Conservation (phyloP, 116 monocot genomes). For the Papilionanthe hybrid region DNA sequence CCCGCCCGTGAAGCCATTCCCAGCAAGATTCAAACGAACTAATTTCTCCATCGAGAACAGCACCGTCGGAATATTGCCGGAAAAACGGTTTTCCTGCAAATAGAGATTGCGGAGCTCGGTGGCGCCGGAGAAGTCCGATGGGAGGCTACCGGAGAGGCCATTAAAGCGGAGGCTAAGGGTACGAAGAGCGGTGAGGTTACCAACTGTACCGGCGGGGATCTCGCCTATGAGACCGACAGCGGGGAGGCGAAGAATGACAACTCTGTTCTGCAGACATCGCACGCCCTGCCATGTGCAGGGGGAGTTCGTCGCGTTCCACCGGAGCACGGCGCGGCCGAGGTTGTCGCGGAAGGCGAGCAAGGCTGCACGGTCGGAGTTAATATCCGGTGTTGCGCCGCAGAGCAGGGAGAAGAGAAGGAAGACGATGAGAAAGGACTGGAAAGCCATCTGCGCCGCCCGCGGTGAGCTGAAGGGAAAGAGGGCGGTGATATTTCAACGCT, state of each 20-base stretch:
- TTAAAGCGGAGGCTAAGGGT: constrained; percentile 30
- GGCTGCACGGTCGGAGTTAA: constrained; percentile 17
- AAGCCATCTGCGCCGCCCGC: background rate
- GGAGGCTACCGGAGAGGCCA: constrained; percentile 21
- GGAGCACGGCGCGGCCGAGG: constrained; percentile 9
- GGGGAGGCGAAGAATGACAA: constrained; percentile 24
- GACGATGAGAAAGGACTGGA: background rate
- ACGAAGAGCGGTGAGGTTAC: constrained; percentile 35
- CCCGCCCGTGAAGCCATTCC: constrained; percentile 26
- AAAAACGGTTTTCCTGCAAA: constrained; percentile 17
- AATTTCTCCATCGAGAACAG: constrained; percentile 18
- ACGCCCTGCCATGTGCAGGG: constrained; percentile 28
- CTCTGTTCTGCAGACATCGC: constrained; percentile 20
- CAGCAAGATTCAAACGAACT: constrained; percentile 26
- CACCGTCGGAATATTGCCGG: constrained; percentile 20
- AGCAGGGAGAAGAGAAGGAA: background rate
- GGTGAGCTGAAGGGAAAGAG: background rate
- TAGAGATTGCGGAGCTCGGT: constrained; percentile 20
- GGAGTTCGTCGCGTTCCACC: constrained; percentile 11
- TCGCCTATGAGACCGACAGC: constrained; percentile 19
- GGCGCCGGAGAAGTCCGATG: constrained; percentile 13
- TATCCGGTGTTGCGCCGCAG: constrained; percentile 10
- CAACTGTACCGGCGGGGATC: constrained; percentile 13
- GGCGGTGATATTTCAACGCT: background rate
- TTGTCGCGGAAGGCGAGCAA: constrained; percentile 19